Base-by-base conservation (phyloP, 768 basidiomycete species). In the Lactifluus subvellereus region DNA sequence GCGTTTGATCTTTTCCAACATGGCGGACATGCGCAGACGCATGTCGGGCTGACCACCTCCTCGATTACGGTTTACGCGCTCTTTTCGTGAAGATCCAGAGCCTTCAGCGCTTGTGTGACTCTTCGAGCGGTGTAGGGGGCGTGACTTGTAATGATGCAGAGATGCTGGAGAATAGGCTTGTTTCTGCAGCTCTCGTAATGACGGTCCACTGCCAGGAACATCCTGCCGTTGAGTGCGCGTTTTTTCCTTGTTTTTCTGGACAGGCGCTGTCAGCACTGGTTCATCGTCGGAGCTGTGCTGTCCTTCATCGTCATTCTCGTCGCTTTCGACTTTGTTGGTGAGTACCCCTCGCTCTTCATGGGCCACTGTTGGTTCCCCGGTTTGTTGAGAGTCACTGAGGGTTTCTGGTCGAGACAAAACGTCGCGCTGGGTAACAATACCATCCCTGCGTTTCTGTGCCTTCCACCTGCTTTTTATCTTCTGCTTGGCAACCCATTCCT, bases 1-100 rank as follows among this genome's bases (percentile, higher is more conserved):
- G 53, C 80, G 82, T 72, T 90, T 88, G 67, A 96, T 94, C 74
- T 88, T 87, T 72, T 92, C 90, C 61, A 96, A 80, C 80, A 96
- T 80, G 33, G 83, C 86, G 65, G 85, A 84, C 91, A 96, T 95
- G 54, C 92, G 85, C 54, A 89, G 74, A 69, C 87, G 89, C 93
- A 96, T 94, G 71, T 83, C 79, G n/a, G 84, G 84, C 68, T 85
- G 84, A 4, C 82, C 76, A 33, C 73, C 67, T 22, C 82, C 80
- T 58, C 82, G 80, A n/a, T 78, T 79, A n/a, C 27, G 32, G 22
- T 52, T 50, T 43, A 58, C 49, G 33, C 52, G 54, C 4, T 73
- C 66, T 62, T 70, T 68, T 47, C 78, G 40, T 27, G 35, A 58
- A 27, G 49, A 33, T n/a, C 27, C 59, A 20, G 16, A 32, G 38